Conservation (phyloP, 352 stramenopile species). For the Phytophthora cryptogea region DNA sequence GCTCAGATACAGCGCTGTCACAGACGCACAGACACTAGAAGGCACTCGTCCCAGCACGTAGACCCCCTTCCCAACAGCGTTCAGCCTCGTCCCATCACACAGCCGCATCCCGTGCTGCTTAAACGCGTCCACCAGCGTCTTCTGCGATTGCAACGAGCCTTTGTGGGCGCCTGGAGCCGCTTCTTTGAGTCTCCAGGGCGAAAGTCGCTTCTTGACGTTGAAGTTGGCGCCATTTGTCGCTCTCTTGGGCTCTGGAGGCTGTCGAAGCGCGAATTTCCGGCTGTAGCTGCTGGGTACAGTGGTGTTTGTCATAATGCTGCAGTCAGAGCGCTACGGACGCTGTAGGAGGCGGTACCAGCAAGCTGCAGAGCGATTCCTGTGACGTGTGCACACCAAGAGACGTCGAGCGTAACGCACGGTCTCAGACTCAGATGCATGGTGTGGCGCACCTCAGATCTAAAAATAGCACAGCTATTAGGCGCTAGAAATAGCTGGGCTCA, state of each 20-base stretch:
- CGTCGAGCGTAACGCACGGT: conserved; percentile 12
- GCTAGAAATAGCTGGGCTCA: conserved; percentile 12
- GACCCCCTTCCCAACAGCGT: conserved; percentile 66
- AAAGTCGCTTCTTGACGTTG: conserved; percentile 20
- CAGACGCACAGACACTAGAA: conserved; percentile 41
- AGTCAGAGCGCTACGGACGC: background rate
- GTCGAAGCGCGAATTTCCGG: conserved; percentile 29
- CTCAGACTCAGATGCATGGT: conserved; percentile 10
- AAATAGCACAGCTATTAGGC: conserved; percentile 25
- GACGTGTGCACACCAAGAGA: conserved; percentile 28
- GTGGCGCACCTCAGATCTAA: conserved; percentile 20
- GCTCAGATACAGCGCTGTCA: conserved; percentile 78
- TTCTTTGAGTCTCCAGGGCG: conserved; percentile 20
- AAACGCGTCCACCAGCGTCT: conserved; percentile 66
- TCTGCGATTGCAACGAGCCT: conserved; percentile 18
- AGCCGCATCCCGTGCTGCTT: conserved; percentile 72
- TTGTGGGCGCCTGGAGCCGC: conserved; percentile 3
- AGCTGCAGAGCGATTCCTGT: background rate
- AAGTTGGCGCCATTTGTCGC: conserved; percentile 6
- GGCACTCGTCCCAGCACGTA: conserved; percentile 54
- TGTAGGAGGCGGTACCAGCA: too few relatives aligned
- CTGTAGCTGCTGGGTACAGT: conserved; percentile 20
- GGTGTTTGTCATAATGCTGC: conserved; percentile 4
- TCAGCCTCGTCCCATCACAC: conserved; percentile 77
- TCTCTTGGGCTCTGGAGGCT: conserved; percentile 14